These are phyloP conservation scores for Apiotrichum veenhuisii DNA, from an alignment of 1,284 basidiomycete species.

Conservation along the genomic window DNA sequence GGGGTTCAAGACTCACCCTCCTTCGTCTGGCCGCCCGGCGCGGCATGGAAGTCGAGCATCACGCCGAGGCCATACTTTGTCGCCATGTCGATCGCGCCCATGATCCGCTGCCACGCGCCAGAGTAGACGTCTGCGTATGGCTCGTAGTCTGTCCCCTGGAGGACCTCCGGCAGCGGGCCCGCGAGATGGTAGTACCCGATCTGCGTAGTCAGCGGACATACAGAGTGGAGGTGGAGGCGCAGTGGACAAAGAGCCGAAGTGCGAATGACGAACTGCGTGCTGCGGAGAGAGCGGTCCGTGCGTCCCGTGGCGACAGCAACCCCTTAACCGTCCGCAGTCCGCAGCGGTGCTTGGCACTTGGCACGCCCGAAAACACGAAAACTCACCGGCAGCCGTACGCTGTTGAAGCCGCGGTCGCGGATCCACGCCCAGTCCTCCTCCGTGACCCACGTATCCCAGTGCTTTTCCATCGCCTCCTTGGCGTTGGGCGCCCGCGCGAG, in stretches of 20 bases:
- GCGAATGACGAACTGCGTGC: too few species aligned
- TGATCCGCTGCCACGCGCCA: conserved; percentile 70
- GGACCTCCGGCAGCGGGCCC: conserved; percentile 59
- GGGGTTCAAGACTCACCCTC: conserved; percentile 52
- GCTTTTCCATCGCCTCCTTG: conserved; percentile 64
- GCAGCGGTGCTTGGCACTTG: not conserved
- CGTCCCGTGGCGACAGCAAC: too few species aligned
- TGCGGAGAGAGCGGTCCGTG: too few species aligned
- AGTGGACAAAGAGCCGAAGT: too few species aligned
- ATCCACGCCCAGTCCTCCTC: conserved; percentile 72
- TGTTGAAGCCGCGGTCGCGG: conserved; percentile 68
- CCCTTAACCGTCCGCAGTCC: not conserved
- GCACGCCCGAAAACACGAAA: not conserved
- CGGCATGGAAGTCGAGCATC: conserved; percentile 58
- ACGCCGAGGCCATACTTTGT: conserved; percentile 67
- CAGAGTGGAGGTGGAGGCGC: not conserved
- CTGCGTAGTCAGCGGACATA: conserved; percentile 34
- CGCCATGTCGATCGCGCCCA: conserved; percentile 64
- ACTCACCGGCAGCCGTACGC: conserved; percentile 75
- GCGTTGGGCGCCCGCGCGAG: conserved; percentile 57
- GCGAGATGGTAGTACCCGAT: conserved; percentile 75
- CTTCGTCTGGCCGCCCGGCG: conserved; percentile 52
- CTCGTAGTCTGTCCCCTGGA: conserved; percentile 70
- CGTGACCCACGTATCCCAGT: conserved; percentile 77
- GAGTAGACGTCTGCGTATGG: conserved; percentile 59